These are phyloP conservation scores for Aeschynomene evenia DNA, from an alignment of 306 rosid genomes.

Conservation along the genomic window DNA sequence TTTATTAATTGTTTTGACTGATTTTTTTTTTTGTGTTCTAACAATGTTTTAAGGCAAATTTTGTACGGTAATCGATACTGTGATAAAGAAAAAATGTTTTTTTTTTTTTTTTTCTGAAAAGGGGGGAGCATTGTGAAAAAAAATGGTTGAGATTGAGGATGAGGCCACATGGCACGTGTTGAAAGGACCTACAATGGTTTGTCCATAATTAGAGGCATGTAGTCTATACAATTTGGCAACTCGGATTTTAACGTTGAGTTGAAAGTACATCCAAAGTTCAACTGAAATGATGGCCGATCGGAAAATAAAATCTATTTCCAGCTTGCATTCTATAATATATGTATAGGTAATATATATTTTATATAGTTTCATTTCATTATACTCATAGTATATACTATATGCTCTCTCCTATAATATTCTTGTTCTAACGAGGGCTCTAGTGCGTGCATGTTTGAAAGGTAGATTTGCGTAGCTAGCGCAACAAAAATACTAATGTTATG, in stretches of 20 bases:
- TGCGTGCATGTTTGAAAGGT: background rate
- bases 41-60: too few species aligned
- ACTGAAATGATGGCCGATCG: background rate
- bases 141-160: background rate
- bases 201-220: background rate
- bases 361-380: too few species aligned
- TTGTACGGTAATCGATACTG: too few species aligned
- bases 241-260: background rate
- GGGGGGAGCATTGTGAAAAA: background rate
- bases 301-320: background rate
- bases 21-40: too few species aligned
- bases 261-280: background rate
- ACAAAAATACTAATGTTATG: too few species aligned
- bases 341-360: too few species aligned
- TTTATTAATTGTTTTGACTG: too few species aligned
- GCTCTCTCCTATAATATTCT: too few species aligned
- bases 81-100: too few species aligned
- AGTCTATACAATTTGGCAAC: background rate
- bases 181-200: constrained; percentile 1
- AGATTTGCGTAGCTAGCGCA: background rate
- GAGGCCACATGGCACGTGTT: constrained; percentile 8
- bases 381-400: too few species aligned
- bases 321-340: background rate
- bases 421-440: too few species aligned
- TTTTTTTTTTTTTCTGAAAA: too few species aligned